These are phyloP conservation scores for Mycena crocata DNA, from an alignment of 768 basidiomycete species.

Conservation along the genomic window DNA sequence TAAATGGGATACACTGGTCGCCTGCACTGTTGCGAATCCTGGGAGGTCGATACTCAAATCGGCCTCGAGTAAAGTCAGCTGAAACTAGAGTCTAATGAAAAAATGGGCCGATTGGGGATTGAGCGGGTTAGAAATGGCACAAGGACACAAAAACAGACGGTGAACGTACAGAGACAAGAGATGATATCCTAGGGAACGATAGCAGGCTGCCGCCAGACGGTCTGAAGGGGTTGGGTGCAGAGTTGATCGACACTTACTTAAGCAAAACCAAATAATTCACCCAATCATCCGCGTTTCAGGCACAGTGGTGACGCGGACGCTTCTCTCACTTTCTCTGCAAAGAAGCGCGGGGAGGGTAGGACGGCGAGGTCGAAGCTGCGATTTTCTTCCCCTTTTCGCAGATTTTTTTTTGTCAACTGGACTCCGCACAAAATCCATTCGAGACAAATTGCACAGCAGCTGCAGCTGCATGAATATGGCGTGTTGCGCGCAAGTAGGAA, in stretches of 20 bases:
- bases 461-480: too few relatives aligned
- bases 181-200: conserved; percentile 30
- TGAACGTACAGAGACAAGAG: conserved; percentile 36
- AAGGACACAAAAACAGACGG: conserved; percentile 5
- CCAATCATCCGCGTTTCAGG: not conserved
- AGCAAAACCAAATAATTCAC: conserved; percentile 42
- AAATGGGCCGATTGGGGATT: conserved; percentile 6
- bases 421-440: too few relatives aligned
- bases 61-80: conserved; percentile 40
- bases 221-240: conserved; percentile 45
- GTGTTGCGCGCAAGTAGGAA: too few relatives aligned
- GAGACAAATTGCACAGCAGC: too few relatives aligned
- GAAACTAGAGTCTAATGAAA: conserved; percentile 38
- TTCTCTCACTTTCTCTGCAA: not conserved
- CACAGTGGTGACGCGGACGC: not conserved
- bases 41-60: conserved; percentile 46
- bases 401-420: too few relatives aligned
- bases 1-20: conserved; percentile 35
- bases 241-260: conserved; percentile 59
- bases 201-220: conserved; percentile 53
- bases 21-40: conserved; percentile 36
- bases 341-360: not conserved
- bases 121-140: conserved; percentile 28
- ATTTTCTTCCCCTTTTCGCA: too few relatives aligned
- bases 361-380: too few relatives aligned